A percentile compares a stretch with the other conserved stretches of the same genome.
phyloP scores from a whole-genome alignment of 345 rosid genomes.

The Psidium guajava region DNA sequence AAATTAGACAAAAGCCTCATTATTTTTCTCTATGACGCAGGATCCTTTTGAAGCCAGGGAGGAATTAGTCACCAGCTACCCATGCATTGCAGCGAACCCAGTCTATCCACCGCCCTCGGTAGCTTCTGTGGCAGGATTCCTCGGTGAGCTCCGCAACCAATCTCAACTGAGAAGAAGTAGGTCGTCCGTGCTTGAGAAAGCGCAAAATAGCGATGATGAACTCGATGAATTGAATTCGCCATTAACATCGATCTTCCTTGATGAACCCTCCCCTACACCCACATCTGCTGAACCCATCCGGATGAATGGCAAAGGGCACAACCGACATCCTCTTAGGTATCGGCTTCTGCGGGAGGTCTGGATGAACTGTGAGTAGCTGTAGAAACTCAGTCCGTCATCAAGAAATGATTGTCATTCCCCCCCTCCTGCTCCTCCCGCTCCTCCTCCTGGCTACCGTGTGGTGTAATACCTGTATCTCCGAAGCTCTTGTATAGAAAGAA shows the following conservation, averaged over 20 bases:
- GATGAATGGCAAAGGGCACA: slow-evolving; percentile 20
- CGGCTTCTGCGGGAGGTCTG: slow-evolving; percentile 69
- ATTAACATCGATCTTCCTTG: slow-evolving; percentile 33
- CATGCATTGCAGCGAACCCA: slow-evolving; percentile 57
- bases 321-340: slow-evolving; percentile 33
- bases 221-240: slow-evolving; percentile 75
- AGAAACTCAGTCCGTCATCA: background rate
- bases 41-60: slow-evolving; percentile 28
- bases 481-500: background rate
- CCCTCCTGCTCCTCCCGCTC: background rate
- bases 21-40: slow-evolving; percentile 10
- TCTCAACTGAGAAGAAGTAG: slow-evolving; percentile 47
- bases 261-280: slow-evolving; percentile 15
- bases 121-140: slow-evolving; percentile 22
- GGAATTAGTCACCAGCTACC: slow-evolving; percentile 34
- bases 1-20: background rate
- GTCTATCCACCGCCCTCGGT: slow-evolving; percentile 54
- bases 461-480: background rate
- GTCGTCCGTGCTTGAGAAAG: slow-evolving; percentile 48
- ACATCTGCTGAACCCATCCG: slow-evolving; percentile 10
- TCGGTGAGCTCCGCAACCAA: slow-evolving; percentile 33
- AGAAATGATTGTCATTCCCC: background rate
- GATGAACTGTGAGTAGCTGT: slow-evolving; percentile 21
- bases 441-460: background rate
- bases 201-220: slow-evolving; percentile 75